These are phyloP conservation scores for Fusarium lyarnte DNA, from an alignment of 2,329 filamentous ascomycete species.

Conservation along the genomic window DNA sequence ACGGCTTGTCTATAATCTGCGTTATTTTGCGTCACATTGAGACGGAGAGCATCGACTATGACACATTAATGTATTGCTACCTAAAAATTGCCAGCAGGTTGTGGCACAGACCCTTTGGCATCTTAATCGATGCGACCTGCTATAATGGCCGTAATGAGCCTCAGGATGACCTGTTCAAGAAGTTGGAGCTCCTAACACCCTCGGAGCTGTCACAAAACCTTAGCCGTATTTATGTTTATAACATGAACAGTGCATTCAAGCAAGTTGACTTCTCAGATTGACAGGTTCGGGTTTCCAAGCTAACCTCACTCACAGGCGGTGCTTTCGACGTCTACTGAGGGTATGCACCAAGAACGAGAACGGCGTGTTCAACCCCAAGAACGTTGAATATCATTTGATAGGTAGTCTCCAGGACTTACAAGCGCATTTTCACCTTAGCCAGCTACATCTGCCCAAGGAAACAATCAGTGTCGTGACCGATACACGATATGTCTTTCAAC, in stretches of 20 bases:
- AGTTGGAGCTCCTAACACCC: slow-evolving; percentile 70
- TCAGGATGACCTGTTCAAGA: slow-evolving; percentile 72
- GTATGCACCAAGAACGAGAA: slow-evolving; percentile 68
- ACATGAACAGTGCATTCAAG: slow-evolving; percentile 77
- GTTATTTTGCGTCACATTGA: slow-evolving; percentile 75
- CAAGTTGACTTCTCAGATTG: slow-evolving; percentile 42
- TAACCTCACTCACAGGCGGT: slow-evolving; percentile 57
- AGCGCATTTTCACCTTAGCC: slow-evolving; percentile 71
- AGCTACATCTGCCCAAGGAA: slow-evolving; percentile 74
- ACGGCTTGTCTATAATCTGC: slow-evolving; percentile 74
- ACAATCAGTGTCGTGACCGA: slow-evolving; percentile 75
- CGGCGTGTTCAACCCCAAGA: slow-evolving; percentile 70
- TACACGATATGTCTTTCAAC: slow-evolving; percentile 71
- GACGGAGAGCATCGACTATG: slow-evolving; percentile 70
- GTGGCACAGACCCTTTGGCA: slow-evolving; percentile 74
- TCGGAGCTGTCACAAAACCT: slow-evolving; percentile 68
- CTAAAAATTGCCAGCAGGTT: slow-evolving; percentile 76
- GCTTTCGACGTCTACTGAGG: slow-evolving; percentile 71
- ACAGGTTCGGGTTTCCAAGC: not conserved
- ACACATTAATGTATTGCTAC: slow-evolving; percentile 73
- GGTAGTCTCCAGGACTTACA: slow-evolving; percentile 73
- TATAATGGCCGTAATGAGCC: slow-evolving; percentile 74
- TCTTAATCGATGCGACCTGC: slow-evolving; percentile 75
- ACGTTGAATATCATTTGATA: slow-evolving; percentile 73
- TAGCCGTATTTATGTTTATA: slow-evolving; percentile 73